These are phyloP conservation scores for Ustilago bromivora DNA, from an alignment of 1,284 basidiomycete genomes.

Conservation along the genomic window DNA sequence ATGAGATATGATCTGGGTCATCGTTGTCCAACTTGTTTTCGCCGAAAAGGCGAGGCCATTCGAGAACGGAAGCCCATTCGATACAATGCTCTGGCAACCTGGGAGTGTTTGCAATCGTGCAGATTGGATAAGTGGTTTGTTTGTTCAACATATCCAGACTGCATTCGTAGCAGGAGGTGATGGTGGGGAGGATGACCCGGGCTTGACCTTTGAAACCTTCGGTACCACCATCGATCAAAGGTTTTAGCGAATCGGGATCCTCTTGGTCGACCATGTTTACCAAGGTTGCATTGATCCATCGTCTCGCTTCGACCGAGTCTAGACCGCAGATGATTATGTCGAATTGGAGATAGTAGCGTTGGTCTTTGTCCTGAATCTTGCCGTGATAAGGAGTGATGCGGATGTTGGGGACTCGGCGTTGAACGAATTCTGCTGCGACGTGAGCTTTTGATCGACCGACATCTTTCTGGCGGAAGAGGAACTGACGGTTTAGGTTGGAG, in stretches of 20 bases:
- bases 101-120: slow-evolving; percentile 98
- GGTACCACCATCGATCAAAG: slow-evolving; percentile 98
- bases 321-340: slow-evolving; percentile 96
- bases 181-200: slow-evolving; percentile 92
- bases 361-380: slow-evolving; percentile 97
- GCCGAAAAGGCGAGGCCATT: slow-evolving; percentile 93
- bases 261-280: slow-evolving; percentile 87
- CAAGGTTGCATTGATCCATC: slow-evolving; percentile 99
- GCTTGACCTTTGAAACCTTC: slow-evolving; percentile 99
- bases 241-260: slow-evolving; percentile 91
- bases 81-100: slow-evolving; percentile 98
- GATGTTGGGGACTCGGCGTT: slow-evolving; percentile 90
- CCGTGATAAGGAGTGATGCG: slow-evolving; percentile 96
- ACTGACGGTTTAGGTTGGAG: slow-evolving; percentile 97
- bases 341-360: slow-evolving; percentile 97
- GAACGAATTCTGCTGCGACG: slow-evolving; percentile 86
- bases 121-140: slow-evolving; percentile 96
- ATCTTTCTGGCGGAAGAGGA: slow-evolving; percentile 91
- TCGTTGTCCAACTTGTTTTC: slow-evolving; percentile 73
- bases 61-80: slow-evolving; percentile 99
- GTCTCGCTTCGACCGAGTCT: slow-evolving; percentile 85
- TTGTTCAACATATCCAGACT: slow-evolving; percentile 98
- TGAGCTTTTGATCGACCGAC: slow-evolving; percentile 94
- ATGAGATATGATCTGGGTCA: slow-evolving; percentile 94
- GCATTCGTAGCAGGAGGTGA: slow-evolving; percentile 98